phyloP scores from a whole-genome alignment of 305 asterid genomes.

The Fraxinus velutina region DNA sequence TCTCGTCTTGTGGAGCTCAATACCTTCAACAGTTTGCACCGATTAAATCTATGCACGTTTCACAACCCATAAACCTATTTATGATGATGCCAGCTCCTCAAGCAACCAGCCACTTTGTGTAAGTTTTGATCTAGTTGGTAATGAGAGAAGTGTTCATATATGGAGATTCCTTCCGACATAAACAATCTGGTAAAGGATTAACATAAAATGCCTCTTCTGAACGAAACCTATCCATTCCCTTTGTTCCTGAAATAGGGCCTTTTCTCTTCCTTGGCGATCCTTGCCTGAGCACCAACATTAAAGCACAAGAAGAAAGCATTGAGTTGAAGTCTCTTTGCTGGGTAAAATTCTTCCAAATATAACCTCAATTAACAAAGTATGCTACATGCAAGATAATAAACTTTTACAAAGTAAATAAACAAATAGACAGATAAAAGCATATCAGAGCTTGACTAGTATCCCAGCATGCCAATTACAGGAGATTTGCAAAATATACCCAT shows the following conservation, averaged over 20 bases:
- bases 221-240: constrained; percentile 82
- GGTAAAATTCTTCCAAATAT: neutral
- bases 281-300: constrained; percentile 55
- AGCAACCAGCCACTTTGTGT: neutral
- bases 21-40: neutral
- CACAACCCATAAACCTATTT: neutral
- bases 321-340: neutral
- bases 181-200: constrained; percentile 89
- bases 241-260: constrained; percentile 88
- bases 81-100: neutral
- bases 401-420: neutral
- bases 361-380: neutral
- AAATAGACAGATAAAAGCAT: neutral
- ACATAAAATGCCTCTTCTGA: constrained; percentile 91
- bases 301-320: neutral
- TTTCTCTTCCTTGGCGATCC: constrained; percentile 95
- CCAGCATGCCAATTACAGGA: neutral
- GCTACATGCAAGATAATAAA: neutral
- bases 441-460: neutral
- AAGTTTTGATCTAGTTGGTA: constrained; percentile 28
- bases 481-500: neutral
- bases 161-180: constrained; percentile 53
- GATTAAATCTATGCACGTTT: neutral
- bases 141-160: constrained; percentile 28
- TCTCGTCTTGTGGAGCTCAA: neutral